Evolutionary conservation across 2,329 filamentous ascomycete species (phyloP).

Genomic region (Nemania sp.): DNA sequence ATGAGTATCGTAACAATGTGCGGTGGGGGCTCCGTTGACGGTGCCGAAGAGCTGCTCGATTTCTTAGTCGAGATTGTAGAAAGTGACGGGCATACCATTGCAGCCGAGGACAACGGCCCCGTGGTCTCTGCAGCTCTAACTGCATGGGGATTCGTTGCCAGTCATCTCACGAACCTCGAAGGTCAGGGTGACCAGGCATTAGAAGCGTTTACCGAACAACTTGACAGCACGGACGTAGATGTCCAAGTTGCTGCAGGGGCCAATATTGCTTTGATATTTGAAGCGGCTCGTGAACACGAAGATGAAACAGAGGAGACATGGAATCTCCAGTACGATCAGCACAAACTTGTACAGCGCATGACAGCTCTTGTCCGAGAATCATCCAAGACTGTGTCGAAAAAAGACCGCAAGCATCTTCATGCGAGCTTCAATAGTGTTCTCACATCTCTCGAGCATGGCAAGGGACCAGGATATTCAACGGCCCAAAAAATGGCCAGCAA

Average conservation of each 20-base stretch:
- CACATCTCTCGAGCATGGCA: constrained; percentile 57
- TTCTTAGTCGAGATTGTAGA: constrained; percentile 77
- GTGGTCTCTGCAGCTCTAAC: constrained; percentile 76
- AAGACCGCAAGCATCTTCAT: constrained; percentile 52
- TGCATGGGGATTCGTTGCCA: constrained; percentile 80
- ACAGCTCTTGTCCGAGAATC: constrained; percentile 51
- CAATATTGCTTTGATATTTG: constrained; percentile 81
- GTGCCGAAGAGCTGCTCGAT: constrained; percentile 71
- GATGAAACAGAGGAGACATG: constrained; percentile 52
- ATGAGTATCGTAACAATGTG: constrained; percentile 75
- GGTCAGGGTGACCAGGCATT: constrained; percentile 71
- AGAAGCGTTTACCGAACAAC: constrained; percentile 82
- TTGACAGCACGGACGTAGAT: constrained; percentile 71
- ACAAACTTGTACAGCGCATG: constrained; percentile 52
- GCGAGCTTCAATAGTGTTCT: constrained; percentile 55
- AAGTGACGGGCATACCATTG: constrained; percentile 74
- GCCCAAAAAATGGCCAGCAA: constrained; percentile 47
- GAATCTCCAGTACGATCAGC: constrained; percentile 55
- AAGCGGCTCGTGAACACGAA: constrained; percentile 61
- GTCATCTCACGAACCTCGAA: constrained; percentile 74
- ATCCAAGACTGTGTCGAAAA: constrained; percentile 54
- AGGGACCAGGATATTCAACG: constrained; percentile 58
- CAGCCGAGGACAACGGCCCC: constrained; percentile 69
- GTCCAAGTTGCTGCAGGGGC: constrained; percentile 79
- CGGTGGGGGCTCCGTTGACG: constrained; percentile 70